A percentile compares a stretch with the other conserved stretches of the same genome.
phyloP scores from a whole-genome alignment of 2,329 filamentous ascomycete species.

The Microcera coccophila region DNA sequence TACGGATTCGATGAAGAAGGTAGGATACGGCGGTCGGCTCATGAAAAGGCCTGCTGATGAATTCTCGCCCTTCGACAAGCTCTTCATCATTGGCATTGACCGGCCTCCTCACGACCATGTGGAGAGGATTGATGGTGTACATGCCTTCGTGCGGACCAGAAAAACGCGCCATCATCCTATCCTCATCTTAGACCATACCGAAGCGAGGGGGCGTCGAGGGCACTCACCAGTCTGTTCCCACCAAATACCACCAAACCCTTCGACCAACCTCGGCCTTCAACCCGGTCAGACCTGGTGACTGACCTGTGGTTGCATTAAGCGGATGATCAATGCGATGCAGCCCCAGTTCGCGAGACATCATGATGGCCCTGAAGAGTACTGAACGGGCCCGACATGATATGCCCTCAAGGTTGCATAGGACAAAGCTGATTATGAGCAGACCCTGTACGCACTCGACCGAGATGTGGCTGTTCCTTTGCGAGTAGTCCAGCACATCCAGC shows the following conservation, averaged over 20 bases:
- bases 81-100: constrained; percentile 38
- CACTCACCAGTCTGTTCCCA: constrained; percentile 38
- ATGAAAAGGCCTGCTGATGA: constrained; percentile 27
- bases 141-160: constrained; percentile 34
- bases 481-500: constrained; percentile 34
- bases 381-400: constrained; percentile 15
- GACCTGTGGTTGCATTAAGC: constrained; percentile 12
- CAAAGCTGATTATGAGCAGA: constrained; percentile 35
- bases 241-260: constrained; percentile 44
- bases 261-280: constrained; percentile 36
- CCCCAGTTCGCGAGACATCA: constrained; percentile 25
- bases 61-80: constrained; percentile 27
- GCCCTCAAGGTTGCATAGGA: constrained; percentile 35
- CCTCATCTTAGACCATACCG: background rate
- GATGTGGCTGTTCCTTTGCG: constrained; percentile 24
- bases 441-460: constrained; percentile 38
- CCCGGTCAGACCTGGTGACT: constrained; percentile 21
- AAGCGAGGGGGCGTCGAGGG: background rate
- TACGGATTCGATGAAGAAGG: constrained; percentile 35
- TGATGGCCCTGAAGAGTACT: constrained; percentile 15
- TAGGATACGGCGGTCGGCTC: constrained; percentile 36
- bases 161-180: constrained; percentile 36
- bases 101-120: constrained; percentile 38
- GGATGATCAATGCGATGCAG: constrained; percentile 40
- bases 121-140: constrained; percentile 35